Evolutionary conservation across 2,329 filamentous ascomycete species (phyloP).

Genomic region (Aspergillus caelatus): DNA sequence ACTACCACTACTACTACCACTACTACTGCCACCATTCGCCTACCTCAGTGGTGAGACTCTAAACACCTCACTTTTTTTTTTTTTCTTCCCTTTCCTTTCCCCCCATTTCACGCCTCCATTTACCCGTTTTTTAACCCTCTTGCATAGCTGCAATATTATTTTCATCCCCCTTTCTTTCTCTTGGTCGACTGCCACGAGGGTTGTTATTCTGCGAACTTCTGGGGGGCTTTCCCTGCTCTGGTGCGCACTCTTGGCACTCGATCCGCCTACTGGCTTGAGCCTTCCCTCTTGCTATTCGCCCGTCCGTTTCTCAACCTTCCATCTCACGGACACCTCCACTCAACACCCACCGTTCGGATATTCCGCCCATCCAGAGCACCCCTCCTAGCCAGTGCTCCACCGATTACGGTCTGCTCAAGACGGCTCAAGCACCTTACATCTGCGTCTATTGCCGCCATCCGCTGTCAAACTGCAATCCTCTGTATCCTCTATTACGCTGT

Average conservation of each 20-base stretch:
- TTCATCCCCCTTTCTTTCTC: constrained; percentile 13
- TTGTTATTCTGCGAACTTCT: constrained; percentile 16
- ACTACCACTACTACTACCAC: constrained; percentile 16
- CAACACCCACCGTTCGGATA: constrained; percentile 37
- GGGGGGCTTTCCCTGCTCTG: constrained; percentile 16
- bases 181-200: constrained; percentile 13
- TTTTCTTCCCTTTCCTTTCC: constrained; percentile 22
- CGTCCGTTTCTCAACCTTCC: constrained; percentile 35
- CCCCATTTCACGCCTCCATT: constrained; percentile 14
- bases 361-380: constrained; percentile 38
- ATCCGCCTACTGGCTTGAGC: constrained; percentile 26
- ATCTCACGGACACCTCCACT: constrained; percentile 35
- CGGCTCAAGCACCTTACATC: constrained; percentile 52
- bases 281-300: constrained; percentile 29
- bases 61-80: constrained; percentile 19
- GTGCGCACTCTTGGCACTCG: constrained; percentile 35
- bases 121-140: constrained; percentile 1
- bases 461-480: constrained; percentile 49
- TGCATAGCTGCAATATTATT: constrained; percentile 13
- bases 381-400: constrained; percentile 36
- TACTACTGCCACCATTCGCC: constrained; percentile 18
- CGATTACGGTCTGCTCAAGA: constrained; percentile 52
- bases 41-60: constrained; percentile 21
- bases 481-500: constrained; percentile 44
- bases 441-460: constrained; percentile 45